These are phyloP conservation scores for Yarrowia porcina DNA, from an alignment of 805 yeast genomes.

Conservation along the genomic window DNA sequence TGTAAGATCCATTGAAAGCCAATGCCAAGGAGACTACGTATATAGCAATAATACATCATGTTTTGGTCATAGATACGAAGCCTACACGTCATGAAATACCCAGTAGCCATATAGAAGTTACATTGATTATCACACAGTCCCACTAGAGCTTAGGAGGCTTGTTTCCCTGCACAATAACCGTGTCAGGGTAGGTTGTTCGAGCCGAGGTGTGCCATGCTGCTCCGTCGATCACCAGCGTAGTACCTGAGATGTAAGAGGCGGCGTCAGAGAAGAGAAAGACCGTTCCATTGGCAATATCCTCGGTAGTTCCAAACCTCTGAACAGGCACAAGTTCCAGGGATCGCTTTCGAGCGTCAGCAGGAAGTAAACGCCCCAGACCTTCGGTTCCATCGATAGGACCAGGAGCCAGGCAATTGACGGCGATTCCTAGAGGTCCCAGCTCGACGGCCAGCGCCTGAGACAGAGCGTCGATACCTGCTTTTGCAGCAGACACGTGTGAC, in stretches of 20 bases:
- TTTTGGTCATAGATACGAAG: too few species aligned
- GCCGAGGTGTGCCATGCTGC: constrained; percentile 68
- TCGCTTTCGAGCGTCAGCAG: constrained; percentile 42
- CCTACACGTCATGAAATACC: too few species aligned
- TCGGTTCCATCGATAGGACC: constrained; percentile 88
- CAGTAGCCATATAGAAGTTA: too few species aligned
- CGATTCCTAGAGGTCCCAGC: constrained; percentile 82
- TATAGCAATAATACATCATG: too few species aligned
- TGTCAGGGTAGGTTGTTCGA: not conserved
- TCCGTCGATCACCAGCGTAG: constrained; percentile 81
- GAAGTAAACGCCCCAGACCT: constrained; percentile 66
- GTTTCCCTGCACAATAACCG: constrained; percentile 9
- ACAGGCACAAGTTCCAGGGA: constrained; percentile 46
- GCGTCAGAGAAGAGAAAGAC: constrained; percentile 82
- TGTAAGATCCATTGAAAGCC: too few species aligned
- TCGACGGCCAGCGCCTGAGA: constrained; percentile 83
- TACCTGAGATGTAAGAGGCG: constrained; percentile 72
- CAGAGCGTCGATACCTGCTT: constrained; percentile 90
- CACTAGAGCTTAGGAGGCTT: constrained; percentile 10
- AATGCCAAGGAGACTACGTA: too few species aligned
- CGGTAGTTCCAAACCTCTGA: constrained; percentile 53
- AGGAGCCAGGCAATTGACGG: constrained; percentile 84
- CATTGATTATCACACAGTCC: too few species aligned
- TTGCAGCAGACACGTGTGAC: constrained; percentile 88
- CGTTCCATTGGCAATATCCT: constrained; percentile 85